Percentiles rank a stretch among this genome's conserved stretches.
Conservation (phyloP, 768 basidiomycete genomes). For the Mycena indigotica region DNA sequence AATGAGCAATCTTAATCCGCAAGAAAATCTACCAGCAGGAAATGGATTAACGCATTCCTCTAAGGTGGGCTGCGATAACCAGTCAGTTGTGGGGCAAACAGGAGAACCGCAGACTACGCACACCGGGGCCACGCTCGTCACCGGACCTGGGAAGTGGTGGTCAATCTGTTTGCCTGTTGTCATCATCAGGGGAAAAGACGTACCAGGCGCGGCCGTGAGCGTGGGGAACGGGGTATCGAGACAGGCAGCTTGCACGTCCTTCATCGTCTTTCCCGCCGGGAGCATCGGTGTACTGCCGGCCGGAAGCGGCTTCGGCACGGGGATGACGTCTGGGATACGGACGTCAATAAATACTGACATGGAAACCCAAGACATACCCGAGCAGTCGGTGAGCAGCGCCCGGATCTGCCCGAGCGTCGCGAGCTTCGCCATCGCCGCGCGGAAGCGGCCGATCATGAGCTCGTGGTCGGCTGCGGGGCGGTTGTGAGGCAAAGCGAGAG, state of each 20-base stretch:
- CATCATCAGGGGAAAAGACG: background rate
- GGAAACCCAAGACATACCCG: conserved; percentile 21
- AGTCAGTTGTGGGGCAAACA: too few relatives aligned
- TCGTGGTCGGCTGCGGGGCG: conserved; percentile 25
- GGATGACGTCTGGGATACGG: conserved; percentile 23
- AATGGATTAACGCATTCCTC: too few relatives aligned
- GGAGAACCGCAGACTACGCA: too few relatives aligned
- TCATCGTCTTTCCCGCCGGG: conserved; percentile 32
- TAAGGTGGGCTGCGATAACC: too few relatives aligned
- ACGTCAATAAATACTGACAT: conserved; percentile 1
- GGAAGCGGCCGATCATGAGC: conserved; percentile 29
- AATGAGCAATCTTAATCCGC: too few relatives aligned
- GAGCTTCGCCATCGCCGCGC: conserved; percentile 37
- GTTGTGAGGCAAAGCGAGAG: background rate
- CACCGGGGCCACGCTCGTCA: conserved; percentile 24
- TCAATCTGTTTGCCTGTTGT: background rate
- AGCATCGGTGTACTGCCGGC: conserved; percentile 16
- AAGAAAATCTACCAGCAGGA: too few relatives aligned
- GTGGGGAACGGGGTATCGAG: conserved; percentile 28
- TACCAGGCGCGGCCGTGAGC: conserved; percentile 25
- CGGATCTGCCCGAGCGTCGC: conserved; percentile 31
- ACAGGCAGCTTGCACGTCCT: conserved; percentile 32
- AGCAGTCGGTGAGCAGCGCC: conserved; percentile 29
- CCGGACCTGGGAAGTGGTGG: conserved; percentile 13
- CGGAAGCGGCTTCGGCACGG: conserved; percentile 13